Evolutionary conservation across 352 stramenopile genomes (phyloP), one percentile per base, ranked within the genome.

Genomic region (Thalassiosira sp.): DNA sequence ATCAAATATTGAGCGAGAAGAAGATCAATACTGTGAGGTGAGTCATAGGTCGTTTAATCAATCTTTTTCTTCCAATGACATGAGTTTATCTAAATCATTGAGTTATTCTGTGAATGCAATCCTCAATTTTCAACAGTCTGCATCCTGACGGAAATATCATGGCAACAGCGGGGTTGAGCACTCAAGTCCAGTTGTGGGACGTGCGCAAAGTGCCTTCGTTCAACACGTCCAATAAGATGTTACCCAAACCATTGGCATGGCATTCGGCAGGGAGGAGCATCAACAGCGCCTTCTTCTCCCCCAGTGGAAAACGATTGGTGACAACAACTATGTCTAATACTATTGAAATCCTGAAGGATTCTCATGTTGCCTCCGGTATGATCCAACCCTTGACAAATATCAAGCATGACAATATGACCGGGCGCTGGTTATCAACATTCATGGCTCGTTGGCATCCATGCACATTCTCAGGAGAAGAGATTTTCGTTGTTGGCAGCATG

Each of bases 1-100:
- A 90, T 64, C 42, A 77, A 68, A 45, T 57, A 8, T 35, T 89
- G 18, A 88, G 81, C 61, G 76, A 87, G 37, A 90, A 85, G 54
- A 92, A 92, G 56, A 89, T 92, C 40, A 91, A 91, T 66, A 87
- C 72, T 6, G 40, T 91, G 1, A 91, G 82, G 85, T 91, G 65
- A 76, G 85, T 69, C 46, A n/a, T n/a, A n/a, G n/a, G n/a, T n/a
- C n/a, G n/a, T n/a, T n/a, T n/a, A n/a, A n/a, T n/a, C n/a, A n/a
- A n/a, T n/a, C n/a, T n/a, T n/a, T n/a, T n/a, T n/a, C n/a, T n/a
- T n/a, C n/a, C n/a, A n/a, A n/a, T n/a, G n/a, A n/a, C n/a, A n/a
- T n/a, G n/a, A n/a, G n/a, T n/a, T n/a, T n/a, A n/a, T n/a, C n/a
- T n/a, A n/a, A n/a, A n/a, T n/a, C n/a, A n/a, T n/a, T n/a, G n/a